Percentiles rank a stretch among this genome's conserved stretches.
Conservation (phyloP, 257 asterid species). For the Primulina eburnea region DNA sequence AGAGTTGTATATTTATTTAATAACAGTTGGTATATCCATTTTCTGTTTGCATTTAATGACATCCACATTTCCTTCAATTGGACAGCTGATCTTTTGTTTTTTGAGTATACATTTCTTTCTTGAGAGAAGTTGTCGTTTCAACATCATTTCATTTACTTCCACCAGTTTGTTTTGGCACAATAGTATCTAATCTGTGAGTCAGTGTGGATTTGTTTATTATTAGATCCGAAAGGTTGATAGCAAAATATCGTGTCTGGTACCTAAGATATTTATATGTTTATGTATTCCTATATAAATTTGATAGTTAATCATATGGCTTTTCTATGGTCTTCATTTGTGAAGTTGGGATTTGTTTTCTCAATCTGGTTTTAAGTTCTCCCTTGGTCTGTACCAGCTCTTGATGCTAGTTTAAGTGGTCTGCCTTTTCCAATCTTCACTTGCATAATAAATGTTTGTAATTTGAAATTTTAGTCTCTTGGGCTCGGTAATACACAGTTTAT, state of each 20-base stretch:
- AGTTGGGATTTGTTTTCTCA: neutral
- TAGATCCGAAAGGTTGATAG: neutral
- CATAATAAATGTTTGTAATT: neutral
- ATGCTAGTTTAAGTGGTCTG: neutral
- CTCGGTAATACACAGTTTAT: neutral
- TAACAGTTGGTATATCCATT: slow-evolving; percentile 1
- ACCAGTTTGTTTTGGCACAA: neutral
- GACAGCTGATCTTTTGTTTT: neutral
- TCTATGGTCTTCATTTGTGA: neutral
- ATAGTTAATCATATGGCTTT: neutral
- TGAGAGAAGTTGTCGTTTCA: neutral
- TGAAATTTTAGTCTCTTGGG: neutral
- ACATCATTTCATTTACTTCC: slow-evolving; percentile 2
- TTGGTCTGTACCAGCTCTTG: neutral
- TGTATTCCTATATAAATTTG: neutral
- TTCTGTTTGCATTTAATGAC: neutral
- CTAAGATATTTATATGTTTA: neutral
- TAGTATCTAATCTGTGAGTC: neutral
- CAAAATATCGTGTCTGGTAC: neutral
- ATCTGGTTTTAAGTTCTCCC: slow-evolving; percentile 1
- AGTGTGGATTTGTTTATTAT: neutral
- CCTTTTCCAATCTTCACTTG: neutral
- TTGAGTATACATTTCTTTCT: neutral
- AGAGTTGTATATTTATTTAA: slow-evolving; percentile 9
- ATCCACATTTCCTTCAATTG: neutral